Evolutionary conservation across 805 yeast species (phyloP).

Genomic region (Metschnikowia reukaufii): DNA sequence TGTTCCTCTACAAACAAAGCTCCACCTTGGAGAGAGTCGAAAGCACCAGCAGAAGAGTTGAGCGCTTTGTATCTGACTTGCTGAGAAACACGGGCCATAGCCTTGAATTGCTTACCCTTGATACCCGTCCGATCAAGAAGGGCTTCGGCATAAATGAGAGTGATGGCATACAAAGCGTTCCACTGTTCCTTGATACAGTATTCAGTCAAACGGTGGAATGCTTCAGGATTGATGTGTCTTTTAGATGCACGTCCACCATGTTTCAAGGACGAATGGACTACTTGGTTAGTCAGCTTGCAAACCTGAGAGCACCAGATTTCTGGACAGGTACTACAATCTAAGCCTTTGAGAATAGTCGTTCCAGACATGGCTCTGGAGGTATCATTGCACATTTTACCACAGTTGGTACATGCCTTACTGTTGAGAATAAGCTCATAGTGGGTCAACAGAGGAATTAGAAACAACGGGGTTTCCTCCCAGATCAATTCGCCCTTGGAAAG

Average conservation of each 20-base stretch:
- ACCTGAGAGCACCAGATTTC: constrained; percentile 68
- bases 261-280: constrained; percentile 52
- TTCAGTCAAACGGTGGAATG: constrained; percentile 57
- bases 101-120: constrained; percentile 47
- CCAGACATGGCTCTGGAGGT: constrained; percentile 27
- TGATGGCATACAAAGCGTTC: constrained; percentile 67
- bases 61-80: constrained; percentile 59
- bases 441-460: constrained; percentile 69
- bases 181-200: constrained; percentile 65
- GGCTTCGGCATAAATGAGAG: constrained; percentile 51
- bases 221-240: constrained; percentile 42
- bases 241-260: constrained; percentile 46
- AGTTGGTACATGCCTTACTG: constrained; percentile 71
- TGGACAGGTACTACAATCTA: constrained; percentile 63
- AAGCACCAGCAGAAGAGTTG: constrained; percentile 53
- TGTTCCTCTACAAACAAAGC: constrained; percentile 56
- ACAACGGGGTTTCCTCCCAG: constrained; percentile 61
- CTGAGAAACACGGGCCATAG: constrained; percentile 72
- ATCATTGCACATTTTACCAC: constrained; percentile 56
- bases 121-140: constrained; percentile 43
- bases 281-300: constrained; percentile 57
- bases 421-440: constrained; percentile 54
- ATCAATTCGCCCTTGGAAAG: constrained; percentile 52
- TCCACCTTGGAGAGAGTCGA: constrained; percentile 53
- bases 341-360: constrained; percentile 41